These are phyloP conservation scores for Hemerocallis citrina DNA, from an alignment of 106 monocot genomes.

Conservation along the genomic window DNA sequence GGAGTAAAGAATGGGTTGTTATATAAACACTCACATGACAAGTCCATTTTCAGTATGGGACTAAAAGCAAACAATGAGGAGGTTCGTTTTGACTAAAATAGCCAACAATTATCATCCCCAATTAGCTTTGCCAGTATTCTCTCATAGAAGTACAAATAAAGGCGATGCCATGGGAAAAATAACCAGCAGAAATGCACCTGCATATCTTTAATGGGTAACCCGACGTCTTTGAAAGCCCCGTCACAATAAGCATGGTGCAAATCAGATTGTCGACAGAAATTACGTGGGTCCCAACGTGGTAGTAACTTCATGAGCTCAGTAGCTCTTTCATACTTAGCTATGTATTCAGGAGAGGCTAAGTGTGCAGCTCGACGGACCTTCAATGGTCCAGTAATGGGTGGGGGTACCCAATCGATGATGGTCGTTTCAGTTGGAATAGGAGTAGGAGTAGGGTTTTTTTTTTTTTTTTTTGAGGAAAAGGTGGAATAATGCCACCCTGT, in stretches of 20 bases:
- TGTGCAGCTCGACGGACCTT: constrained; percentile 45
- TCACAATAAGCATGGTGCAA: constrained; percentile 25
- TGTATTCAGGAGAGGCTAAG: constrained; percentile 10
- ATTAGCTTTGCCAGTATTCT: constrained; percentile 11
- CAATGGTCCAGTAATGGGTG: too few relatives aligned
- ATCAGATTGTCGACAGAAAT: constrained; percentile 37
- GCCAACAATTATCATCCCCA: background rate
- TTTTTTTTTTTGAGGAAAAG: too few relatives aligned
- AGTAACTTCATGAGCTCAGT: constrained; percentile 27
- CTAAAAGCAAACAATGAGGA: too few relatives aligned
- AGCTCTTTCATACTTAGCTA: constrained; percentile 33
- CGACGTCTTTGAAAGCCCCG: background rate
- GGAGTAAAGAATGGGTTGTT: too few relatives aligned
- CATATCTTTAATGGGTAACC: background rate
- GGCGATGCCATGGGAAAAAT: constrained; percentile 11
- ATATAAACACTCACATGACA: too few relatives aligned
- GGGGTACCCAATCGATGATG: constrained; percentile 28
- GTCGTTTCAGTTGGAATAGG: constrained; percentile 10
- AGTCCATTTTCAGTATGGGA: too few relatives aligned
- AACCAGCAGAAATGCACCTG: constrained; percentile 10
- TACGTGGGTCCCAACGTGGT: constrained; percentile 36
- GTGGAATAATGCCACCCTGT: too few relatives aligned
- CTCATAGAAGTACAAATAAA: constrained; percentile 17
- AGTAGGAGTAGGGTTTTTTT: too few relatives aligned
- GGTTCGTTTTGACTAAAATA: too few relatives aligned